phyloP scores from a whole-genome alignment of 257 asterid genomes.

The Solanum paucissectum region DNA sequence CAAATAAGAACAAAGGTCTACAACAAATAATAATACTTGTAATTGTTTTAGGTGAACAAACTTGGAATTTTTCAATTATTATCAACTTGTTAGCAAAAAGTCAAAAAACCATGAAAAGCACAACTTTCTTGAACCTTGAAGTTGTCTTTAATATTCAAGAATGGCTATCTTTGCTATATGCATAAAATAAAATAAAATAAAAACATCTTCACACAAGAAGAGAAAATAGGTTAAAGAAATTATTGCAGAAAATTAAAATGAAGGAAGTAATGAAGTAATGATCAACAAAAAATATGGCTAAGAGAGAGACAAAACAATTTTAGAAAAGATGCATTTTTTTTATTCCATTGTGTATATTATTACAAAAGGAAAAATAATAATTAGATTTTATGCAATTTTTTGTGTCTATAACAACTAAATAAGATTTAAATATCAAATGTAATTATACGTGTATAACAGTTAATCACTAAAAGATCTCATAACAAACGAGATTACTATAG shows the following conservation, averaged over 20 bases:
- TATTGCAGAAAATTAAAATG: too few species aligned
- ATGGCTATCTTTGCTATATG: neutral
- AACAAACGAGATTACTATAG: neutral
- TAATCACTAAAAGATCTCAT: neutral
- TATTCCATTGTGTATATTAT: neutral
- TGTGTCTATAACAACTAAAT: neutral
- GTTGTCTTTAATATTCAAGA: neutral
- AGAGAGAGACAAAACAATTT: neutral
- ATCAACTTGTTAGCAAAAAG: neutral
- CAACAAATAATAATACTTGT: neutral
- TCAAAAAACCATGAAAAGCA: neutral
- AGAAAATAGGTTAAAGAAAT: too few species aligned
- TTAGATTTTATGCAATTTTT: neutral
- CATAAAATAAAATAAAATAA: neutral
- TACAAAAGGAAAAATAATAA: neutral
- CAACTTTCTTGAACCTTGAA: neutral
- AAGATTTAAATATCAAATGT: neutral
- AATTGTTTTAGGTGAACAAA: slow-evolving; percentile 3
- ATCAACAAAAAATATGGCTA: neutral
- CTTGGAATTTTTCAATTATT: neutral
- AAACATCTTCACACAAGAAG: neutral
- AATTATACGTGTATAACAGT: neutral
- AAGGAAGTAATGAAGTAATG: too few species aligned
- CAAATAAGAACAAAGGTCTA: neutral
- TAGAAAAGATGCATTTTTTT: neutral